Base-by-base conservation (phyloP, 768 basidiomycete genomes). In the Pisolithus microcarpus region DNA sequence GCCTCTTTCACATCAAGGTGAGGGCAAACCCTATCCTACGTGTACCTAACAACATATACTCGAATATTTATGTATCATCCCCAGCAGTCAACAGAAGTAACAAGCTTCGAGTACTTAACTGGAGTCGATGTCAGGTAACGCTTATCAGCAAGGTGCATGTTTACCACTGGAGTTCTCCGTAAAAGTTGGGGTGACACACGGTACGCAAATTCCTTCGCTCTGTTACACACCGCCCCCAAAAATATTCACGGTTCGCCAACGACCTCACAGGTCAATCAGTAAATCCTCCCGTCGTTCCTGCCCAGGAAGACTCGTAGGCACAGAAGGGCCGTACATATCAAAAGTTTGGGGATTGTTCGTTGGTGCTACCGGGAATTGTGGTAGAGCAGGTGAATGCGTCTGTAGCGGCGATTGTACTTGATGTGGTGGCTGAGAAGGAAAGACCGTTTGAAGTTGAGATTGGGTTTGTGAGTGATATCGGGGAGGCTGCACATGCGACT, bases 321-420 rank as follows among this genome's bases (percentile, higher is more conserved):
- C 70, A 16, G 81, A 70, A 5, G 77, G 64, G 8, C 65, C 70
- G 58, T 82, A 81, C 62, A 74, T 55, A 24, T 76, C 65, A 62
- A 76, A 80, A 5, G 70, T 48, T 60, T 82, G 79, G 2, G 86
- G 84, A 7, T 72, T 64, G 11, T 70, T 69, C 4, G 82, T 84
- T 5, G 86, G 87, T 6, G 71, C 85, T 26, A 70, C 71, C 1
- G 87, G 87, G 66, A 88, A 87, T 47, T 76, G 74, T 0, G 85
- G 79, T 6, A 87, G 64, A 30, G 67, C 7, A 16, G 34, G 45
- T 30, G 24, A 23, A n/a, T 23, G 43, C 24, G 7, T n/a, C 15
- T 26, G 38, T 45, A 56, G 40, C 54, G 62, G 59, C 49, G 66
- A 39, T 11, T 54, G 52, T 36, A 64, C 53, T 53, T 58, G 64